phyloP scores from a whole-genome alignment of 805 yeast species.

The Alloascoidea africana region DNA sequence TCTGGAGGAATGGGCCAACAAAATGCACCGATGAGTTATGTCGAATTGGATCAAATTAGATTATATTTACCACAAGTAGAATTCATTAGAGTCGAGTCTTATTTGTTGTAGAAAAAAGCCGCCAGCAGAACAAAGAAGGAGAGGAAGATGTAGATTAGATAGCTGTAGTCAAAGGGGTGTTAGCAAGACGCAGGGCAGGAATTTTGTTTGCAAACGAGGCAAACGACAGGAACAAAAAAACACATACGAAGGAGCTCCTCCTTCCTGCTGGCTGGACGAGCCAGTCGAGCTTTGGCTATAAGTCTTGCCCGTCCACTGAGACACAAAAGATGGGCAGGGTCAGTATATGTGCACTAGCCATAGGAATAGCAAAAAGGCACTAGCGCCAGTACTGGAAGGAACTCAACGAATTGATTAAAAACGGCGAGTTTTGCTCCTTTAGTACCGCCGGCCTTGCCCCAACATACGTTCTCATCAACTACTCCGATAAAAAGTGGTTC shows the following conservation, averaged over 20 bases:
- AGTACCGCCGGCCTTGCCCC: no score
- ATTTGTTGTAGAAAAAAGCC: background rate
- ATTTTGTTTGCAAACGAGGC: background rate
- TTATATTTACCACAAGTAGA: no score
- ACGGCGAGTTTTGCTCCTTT: no score
- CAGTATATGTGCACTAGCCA: no score
- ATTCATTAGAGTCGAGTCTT: no score
- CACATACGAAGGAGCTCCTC: slow-evolving; percentile 1
- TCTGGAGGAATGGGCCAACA: no score
- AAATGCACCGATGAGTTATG: no score
- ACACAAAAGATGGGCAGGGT: no score
- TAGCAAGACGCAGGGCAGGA: background rate
- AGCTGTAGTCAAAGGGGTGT: background rate
- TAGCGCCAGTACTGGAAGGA: no score
- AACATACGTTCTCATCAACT: slow-evolving; percentile 37
- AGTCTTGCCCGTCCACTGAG: background rate
- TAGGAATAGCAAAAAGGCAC: no score
- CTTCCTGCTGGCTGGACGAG: background rate
- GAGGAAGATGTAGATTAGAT: background rate
- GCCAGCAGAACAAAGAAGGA: slow-evolving; percentile 1
- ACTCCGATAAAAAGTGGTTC: slow-evolving; percentile 60
- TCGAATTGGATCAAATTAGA: no score
- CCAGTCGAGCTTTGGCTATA: background rate
- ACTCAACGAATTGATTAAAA: no score
- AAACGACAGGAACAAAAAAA: background rate